phyloP scores from a whole-genome alignment of 495 filamentous ascomycete genomes.

The Penicillium longicatenatum region DNA sequence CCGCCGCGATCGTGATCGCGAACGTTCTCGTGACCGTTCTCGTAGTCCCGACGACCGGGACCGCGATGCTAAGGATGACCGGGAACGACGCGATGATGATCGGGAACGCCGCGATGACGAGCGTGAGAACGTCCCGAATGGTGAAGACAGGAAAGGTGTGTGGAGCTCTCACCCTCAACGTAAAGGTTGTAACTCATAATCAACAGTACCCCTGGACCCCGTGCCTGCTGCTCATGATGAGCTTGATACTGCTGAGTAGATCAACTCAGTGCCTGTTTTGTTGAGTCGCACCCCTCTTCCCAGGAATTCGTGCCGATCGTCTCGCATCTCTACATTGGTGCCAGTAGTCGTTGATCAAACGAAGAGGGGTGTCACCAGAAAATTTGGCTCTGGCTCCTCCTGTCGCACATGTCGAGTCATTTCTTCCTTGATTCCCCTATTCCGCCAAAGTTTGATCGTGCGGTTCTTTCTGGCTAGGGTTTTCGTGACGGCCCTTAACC shows the following conservation, averaged over 20 bases:
- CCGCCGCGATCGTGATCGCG: constrained; percentile 59
- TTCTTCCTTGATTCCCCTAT: constrained; percentile 3
- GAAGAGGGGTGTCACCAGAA: background rate
- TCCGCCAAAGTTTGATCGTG: constrained; percentile 9
- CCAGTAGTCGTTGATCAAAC: background rate
- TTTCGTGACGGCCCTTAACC: constrained; percentile 2
- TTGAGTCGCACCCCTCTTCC: background rate
- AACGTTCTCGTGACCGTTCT: constrained; percentile 65
- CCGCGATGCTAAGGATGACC: constrained; percentile 70
- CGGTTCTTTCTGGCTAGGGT: constrained; percentile 6
- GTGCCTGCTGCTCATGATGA: constrained; percentile 90
- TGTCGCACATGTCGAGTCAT: background rate
- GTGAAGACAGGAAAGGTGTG: constrained; percentile 86
- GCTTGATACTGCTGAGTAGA: constrained; percentile 92
- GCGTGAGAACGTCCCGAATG: constrained; percentile 49
- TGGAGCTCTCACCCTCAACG: constrained; percentile 1
- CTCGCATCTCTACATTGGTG: background rate
- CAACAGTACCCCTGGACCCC: constrained; percentile 63
- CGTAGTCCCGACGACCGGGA: constrained; percentile 65
- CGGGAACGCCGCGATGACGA: constrained; percentile 59
- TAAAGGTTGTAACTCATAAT: constrained; percentile 12
- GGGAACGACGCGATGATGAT: constrained; percentile 64
- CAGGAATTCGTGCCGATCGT: background rate
- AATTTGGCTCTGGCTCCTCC: background rate
- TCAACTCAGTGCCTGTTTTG: constrained; percentile 19